These are phyloP conservation scores for Entomortierella chlamydospora DNA, from an alignment of 192 early-diverging fungal species.

Conservation along the genomic window DNA sequence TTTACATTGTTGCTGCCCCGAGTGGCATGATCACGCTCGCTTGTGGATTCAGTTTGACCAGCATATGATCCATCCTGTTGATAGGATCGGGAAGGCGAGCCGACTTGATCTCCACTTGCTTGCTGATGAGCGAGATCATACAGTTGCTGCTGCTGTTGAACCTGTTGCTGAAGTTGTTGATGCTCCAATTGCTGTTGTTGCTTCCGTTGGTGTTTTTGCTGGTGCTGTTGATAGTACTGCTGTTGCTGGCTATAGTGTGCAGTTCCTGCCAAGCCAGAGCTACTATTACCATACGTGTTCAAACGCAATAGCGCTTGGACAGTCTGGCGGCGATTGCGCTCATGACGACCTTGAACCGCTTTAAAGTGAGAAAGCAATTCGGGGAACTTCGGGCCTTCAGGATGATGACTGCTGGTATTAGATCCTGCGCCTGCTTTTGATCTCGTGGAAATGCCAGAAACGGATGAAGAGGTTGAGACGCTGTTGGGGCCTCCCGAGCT, in stretches of 20 bases:
- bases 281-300: slow-evolving; percentile 35
- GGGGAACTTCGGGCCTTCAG: slow-evolving; percentile 68
- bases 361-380: slow-evolving; percentile 82
- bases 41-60: neutral
- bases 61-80: slow-evolving; percentile 24
- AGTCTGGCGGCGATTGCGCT: slow-evolving; percentile 70
- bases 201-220: slow-evolving; percentile 42
- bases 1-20: neutral
- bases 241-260: slow-evolving; percentile 52
- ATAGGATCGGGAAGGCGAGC: neutral
- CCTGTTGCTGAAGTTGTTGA: slow-evolving; percentile 45
- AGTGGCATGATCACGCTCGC: neutral
- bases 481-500: slow-evolving; percentile 7
- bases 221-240: slow-evolving; percentile 46
- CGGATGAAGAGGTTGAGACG: slow-evolving; percentile 24
- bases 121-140: slow-evolving; percentile 32
- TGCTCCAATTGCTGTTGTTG: slow-evolving; percentile 48
- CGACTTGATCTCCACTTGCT: slow-evolving; percentile 6
- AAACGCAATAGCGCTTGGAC: slow-evolving; percentile 23
- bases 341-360: slow-evolving; percentile 78
- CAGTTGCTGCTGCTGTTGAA: slow-evolving; percentile 47
- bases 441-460: slow-evolving; percentile 18
- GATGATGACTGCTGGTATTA: slow-evolving; percentile 10
- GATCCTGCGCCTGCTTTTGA: slow-evolving; percentile 15
- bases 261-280: slow-evolving; percentile 13